These are phyloP conservation scores for Yarrowia sp. DNA, from an alignment of 805 yeast species.

Conservation along the genomic window DNA sequence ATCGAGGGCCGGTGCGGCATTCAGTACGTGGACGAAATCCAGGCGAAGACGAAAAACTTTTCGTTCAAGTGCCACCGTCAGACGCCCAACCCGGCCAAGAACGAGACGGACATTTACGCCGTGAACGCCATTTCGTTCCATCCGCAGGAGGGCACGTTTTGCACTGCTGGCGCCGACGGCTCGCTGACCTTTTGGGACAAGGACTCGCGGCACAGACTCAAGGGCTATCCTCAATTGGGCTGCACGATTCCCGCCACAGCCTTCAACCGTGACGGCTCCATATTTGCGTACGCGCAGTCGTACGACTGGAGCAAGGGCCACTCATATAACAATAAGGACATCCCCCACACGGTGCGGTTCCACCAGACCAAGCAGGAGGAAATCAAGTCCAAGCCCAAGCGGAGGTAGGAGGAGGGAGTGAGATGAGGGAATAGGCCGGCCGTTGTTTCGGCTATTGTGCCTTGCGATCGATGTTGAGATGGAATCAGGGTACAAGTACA, in stretches of 20 bases:
- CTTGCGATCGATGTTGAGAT: too few relatives aligned
- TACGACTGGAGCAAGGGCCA: slow-evolving; percentile 93
- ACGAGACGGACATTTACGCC: slow-evolving; percentile 68
- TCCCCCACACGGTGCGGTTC: slow-evolving; percentile 70
- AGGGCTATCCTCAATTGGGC: slow-evolving; percentile 59
- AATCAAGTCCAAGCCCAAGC: slow-evolving; percentile 47
- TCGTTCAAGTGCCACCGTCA: slow-evolving; percentile 95
- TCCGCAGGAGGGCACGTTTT: slow-evolving; percentile 85
- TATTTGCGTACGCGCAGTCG: slow-evolving; percentile 86
- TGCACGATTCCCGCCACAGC: slow-evolving; percentile 69
- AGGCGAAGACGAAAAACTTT: slow-evolving; percentile 60
- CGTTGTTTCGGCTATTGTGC: too few relatives aligned
- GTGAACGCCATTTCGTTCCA: slow-evolving; percentile 82
- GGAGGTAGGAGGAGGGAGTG: not conserved
- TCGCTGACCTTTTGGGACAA: slow-evolving; percentile 94
- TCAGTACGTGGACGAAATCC: slow-evolving; percentile 74
- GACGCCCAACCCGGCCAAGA: slow-evolving; percentile 48
- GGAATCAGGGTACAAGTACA: not conserved
- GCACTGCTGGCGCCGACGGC: slow-evolving; percentile 95
- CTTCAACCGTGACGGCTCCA: slow-evolving; percentile 77
- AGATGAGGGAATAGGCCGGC: too few relatives aligned
- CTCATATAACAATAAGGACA: slow-evolving; percentile 68
- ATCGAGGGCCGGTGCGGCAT: slow-evolving; percentile 95
- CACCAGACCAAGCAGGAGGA: slow-evolving; percentile 87
- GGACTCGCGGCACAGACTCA: slow-evolving; percentile 82